Conservation (phyloP, 345 rosid genomes). For the Eucalyptus grandis region DNA sequence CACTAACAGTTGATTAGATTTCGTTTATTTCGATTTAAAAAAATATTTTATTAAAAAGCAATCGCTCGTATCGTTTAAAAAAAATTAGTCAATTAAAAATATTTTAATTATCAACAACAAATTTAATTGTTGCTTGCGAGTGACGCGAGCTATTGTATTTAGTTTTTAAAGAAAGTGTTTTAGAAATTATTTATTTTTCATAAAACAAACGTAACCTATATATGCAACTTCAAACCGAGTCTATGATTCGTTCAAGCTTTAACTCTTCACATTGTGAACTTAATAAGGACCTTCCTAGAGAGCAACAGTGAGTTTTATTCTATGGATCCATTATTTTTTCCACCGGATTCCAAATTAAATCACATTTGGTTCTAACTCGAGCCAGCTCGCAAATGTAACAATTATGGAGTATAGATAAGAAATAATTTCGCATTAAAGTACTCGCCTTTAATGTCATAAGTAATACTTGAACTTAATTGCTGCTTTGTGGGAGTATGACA, state of each 20-base stretch:
- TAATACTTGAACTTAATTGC: background rate
- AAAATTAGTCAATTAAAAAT: background rate
- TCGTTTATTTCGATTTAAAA: no score
- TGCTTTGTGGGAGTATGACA: background rate
- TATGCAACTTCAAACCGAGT: background rate
- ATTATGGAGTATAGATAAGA: background rate
- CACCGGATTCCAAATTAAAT: background rate
- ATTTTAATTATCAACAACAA: background rate
- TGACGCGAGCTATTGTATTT: background rate
- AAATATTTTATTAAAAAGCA: background rate
- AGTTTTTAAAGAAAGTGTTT: background rate
- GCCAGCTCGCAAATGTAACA: background rate
- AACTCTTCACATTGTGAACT: background rate
- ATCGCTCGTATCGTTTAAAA: fast-evolving
- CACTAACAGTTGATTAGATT: background rate
- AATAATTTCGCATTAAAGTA: background rate
- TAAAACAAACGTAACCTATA: background rate
- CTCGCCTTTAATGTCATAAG: background rate
- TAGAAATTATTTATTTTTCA: background rate
- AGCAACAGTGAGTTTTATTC: background rate
- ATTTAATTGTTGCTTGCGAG: background rate
- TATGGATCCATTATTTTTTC: background rate
- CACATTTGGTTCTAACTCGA: background rate
- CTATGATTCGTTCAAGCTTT: background rate
- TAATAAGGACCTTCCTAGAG: background rate